Evolutionary conservation across 257 asterid genomes (phyloP), one percentile per base, ranked within the genome.

Genomic region (Salvia hispanica): DNA sequence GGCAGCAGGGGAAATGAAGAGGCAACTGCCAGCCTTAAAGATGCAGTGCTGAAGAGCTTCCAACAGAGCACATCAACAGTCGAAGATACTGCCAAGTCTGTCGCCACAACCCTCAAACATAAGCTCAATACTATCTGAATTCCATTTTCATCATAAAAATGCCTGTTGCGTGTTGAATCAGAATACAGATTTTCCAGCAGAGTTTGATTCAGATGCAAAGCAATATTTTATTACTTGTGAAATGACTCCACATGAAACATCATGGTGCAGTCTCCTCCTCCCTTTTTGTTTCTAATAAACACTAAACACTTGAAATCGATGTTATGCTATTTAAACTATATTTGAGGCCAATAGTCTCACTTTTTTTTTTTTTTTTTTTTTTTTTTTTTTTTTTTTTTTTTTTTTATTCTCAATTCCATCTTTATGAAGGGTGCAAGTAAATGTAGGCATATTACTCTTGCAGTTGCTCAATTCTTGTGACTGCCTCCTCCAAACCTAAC

Each of bases 401-500:
- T n/a, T 6, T 39, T 39, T 39, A 39, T 39, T 39, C 43, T 39
- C 43, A 7, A 39, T 34, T 34, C 39, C 31, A 36, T 36, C 40
- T 36, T 36, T 36, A 4, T 6, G 0, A 36, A 6, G 7, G 7
- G 5, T 39, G 8, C 43, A 39, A 39, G 43, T 39, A 39, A 39
- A 5, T 39, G 31, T 25, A 25, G 31, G 31, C 31, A 25, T 25
- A 63, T 18, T 50, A 72, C 25, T 85, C 95, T 36, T 78, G 78
- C 39, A 92, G 61, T 46, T 69, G 76, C 66, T 86, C 85, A 43
- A 89, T 86, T 71, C 57, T 77, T 12, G 75, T 74, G 44, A 84
- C 67, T 0, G 85, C 96, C 72, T 82, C 87, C 58, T 83, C 86
- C 82, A 92, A 64, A 64, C 81, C 89, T 89, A 76, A 77, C 82